phyloP scores from a whole-genome alignment of 768 basidiomycete genomes.

The Tylopilus sp. region DNA sequence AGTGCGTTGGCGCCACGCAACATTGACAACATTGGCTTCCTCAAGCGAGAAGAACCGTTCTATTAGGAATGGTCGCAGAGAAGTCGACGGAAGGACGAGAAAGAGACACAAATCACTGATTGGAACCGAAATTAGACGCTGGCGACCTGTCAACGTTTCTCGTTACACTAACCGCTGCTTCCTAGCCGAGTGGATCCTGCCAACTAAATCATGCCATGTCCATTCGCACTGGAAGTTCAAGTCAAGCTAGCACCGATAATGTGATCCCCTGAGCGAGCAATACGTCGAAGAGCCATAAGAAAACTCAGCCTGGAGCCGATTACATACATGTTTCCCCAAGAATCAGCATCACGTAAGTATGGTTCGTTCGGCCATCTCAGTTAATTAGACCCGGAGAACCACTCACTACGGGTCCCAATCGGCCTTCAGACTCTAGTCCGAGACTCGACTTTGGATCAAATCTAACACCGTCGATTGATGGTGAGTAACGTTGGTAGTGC shows the following conservation, averaged over 20 bases:
- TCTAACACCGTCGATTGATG: neutral
- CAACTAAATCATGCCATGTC: neutral
- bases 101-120: neutral
- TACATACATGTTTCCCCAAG: constrained; percentile 19
- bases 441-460: neutral
- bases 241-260: neutral
- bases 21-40: neutral
- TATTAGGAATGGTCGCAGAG: neutral
- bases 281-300: constrained; percentile 4
- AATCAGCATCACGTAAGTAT: constrained; percentile 11
- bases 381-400: neutral
- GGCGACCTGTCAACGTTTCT: constrained; percentile 5
- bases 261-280: neutral
- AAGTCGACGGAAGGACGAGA: neutral
- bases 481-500: neutral
- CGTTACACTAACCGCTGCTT: neutral
- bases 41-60: neutral
- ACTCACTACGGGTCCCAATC: neutral
- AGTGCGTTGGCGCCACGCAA: neutral
- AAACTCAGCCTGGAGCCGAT: constrained; percentile 9
- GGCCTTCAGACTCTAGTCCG: neutral
- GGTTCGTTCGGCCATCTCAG: neutral
- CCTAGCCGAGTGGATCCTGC: constrained; percentile 2
- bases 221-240: neutral
- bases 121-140: neutral